Conservation (phyloP, 2,329 filamentous ascomycete genomes). For the Penicillium hordei region DNA sequence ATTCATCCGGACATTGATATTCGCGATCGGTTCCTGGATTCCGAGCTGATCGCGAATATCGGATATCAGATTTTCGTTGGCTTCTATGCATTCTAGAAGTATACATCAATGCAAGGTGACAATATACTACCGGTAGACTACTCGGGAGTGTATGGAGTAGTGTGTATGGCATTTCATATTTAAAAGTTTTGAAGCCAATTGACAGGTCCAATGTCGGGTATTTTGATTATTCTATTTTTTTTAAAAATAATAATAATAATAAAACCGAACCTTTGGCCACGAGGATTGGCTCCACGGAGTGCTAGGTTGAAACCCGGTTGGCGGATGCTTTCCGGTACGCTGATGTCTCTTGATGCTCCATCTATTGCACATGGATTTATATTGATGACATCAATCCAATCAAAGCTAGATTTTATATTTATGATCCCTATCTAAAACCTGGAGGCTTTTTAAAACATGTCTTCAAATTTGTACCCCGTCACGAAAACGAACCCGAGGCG, state of each 20-base stretch:
- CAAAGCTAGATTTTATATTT: neutral
- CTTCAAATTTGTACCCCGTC: neutral
- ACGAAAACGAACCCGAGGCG: neutral
- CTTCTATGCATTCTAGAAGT: neutral
- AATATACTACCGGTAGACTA: neutral
- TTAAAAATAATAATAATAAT: too few species aligned
- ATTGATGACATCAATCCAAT: neutral
- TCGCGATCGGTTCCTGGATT: slow-evolving; percentile 1
- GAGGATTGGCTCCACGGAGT: neutral
- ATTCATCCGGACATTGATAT: slow-evolving; percentile 1
- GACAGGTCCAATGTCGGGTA: neutral
- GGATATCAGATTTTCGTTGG: neutral
- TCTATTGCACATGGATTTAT: neutral
- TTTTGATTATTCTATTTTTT: neutral
- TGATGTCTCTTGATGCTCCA: neutral
- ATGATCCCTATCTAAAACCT: neutral
- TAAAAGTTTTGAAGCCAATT: neutral
- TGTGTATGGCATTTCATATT: neutral
- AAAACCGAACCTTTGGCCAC: neutral
- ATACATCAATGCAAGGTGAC: neutral
- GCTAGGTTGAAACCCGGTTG: neutral
- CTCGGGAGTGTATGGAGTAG: neutral
- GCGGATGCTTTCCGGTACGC: neutral
- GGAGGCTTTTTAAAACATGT: neutral
- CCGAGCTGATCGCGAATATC: neutral